Evolutionary conservation across 306 rosid genomes (phyloP).

Genomic region (Astragalus membranaceus): DNA sequence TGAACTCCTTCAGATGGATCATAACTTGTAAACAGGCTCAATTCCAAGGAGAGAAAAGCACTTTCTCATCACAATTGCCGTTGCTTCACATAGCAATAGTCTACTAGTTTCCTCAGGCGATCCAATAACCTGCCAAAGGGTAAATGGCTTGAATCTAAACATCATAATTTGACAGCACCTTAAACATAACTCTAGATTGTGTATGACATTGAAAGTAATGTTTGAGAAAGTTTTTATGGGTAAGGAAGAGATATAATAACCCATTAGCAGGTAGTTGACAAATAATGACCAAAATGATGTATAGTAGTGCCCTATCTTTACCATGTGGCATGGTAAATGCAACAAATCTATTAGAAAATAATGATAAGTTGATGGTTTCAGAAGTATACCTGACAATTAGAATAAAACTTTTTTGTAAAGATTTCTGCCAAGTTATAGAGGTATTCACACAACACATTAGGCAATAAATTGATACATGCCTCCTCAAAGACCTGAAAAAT

Average conservation of each 20-base stretch:
- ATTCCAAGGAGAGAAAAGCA: conserved; percentile 88
- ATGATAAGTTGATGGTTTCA: neutral
- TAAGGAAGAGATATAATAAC: neutral
- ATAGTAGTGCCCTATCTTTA: neutral
- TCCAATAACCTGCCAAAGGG: conserved; percentile 63
- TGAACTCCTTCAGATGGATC: conserved; percentile 13
- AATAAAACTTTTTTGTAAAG: conserved; percentile 63
- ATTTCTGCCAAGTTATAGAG: conserved; percentile 77
- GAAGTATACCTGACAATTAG: conserved; percentile 78
- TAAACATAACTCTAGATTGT: neutral
- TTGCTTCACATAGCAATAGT: conserved; percentile 93
- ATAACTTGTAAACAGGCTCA: conserved; percentile 80
- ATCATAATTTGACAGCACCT: neutral
- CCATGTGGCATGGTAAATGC: neutral
- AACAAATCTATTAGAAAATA: neutral
- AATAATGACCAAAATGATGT: neutral
- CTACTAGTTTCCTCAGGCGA: conserved; percentile 77
- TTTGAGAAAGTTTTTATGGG: neutral
- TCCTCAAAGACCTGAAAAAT: conserved; percentile 79
- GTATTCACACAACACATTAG: conserved; percentile 81
- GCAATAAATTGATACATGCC: conserved; percentile 76
- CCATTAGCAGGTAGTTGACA: neutral
- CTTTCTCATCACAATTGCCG: conserved; percentile 81
- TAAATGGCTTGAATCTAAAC: neutral
- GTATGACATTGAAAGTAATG: neutral